phyloP scores from a whole-genome alignment of 495 filamentous ascomycete genomes.

The Achaetomiella virescens region DNA sequence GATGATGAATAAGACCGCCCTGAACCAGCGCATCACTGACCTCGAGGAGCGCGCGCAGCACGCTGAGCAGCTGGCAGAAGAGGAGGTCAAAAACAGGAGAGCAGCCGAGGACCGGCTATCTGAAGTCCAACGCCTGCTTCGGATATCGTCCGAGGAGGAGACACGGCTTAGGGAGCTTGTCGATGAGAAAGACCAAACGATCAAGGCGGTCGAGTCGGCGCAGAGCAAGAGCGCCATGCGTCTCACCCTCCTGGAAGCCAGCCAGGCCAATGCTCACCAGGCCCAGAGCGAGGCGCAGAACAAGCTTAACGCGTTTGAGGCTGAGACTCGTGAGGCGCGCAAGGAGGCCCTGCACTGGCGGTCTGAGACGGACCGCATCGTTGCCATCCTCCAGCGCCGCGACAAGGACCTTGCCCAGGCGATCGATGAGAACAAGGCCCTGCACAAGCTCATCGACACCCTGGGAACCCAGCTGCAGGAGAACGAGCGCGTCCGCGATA shows the following conservation, averaged over 20 bases:
- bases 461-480: slow-evolving; percentile 76
- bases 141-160: slow-evolving; percentile 64
- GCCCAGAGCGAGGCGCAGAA: slow-evolving; percentile 58
- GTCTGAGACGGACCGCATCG: slow-evolving; percentile 41
- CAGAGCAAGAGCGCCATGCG: slow-evolving; percentile 51
- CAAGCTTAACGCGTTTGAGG: slow-evolving; percentile 41
- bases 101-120: slow-evolving; percentile 66
- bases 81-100: slow-evolving; percentile 59
- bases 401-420: slow-evolving; percentile 36
- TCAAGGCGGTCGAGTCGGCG: slow-evolving; percentile 40
- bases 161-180: slow-evolving; percentile 61
- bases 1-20: slow-evolving; percentile 45
- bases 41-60: slow-evolving; percentile 39
- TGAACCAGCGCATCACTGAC: slow-evolving; percentile 42
- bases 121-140: slow-evolving; percentile 63
- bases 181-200: slow-evolving; percentile 54
- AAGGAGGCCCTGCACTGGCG: slow-evolving; percentile 46
- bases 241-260: slow-evolving; percentile 55
- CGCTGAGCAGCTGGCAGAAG: slow-evolving; percentile 39
- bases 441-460: slow-evolving; percentile 60
- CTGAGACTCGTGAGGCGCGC: slow-evolving; percentile 43
- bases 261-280: slow-evolving; percentile 58
- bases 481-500: slow-evolving; percentile 68
- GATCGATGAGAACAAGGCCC: slow-evolving; percentile 42
- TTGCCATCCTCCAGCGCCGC: slow-evolving; percentile 35